phyloP scores from a whole-genome alignment of 148 eudicot genomes.

The Spergularia marina region DNA sequence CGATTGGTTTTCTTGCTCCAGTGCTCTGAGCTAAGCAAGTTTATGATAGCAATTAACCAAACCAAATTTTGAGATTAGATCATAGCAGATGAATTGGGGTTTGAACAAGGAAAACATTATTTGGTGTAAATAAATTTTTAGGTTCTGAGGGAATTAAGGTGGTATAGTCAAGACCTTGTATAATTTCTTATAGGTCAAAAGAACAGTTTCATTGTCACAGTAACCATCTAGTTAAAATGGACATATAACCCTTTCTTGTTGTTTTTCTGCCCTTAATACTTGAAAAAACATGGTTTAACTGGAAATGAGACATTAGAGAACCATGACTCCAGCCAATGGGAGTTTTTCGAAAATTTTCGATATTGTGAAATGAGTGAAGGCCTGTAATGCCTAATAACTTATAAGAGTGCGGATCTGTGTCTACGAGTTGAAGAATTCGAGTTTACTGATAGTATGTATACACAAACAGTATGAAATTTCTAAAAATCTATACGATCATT shows the following conservation, averaged over 20 bases:
- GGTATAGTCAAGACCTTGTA: slow-evolving; percentile 24
- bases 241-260: background rate
- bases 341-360: too few species aligned
- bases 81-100: slow-evolving; percentile 16
- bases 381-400: too few species aligned
- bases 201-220: slow-evolving; percentile 5
- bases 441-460: too few species aligned
- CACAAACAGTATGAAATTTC: too few species aligned
- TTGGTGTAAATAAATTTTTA: slow-evolving; percentile 34
- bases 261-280: too few species aligned
- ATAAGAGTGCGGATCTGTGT: too few species aligned
- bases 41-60: slow-evolving; percentile 23
- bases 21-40: background rate
- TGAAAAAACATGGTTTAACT: too few species aligned
- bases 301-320: too few species aligned
- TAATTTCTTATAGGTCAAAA: slow-evolving; percentile 26
- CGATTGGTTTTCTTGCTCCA: background rate
- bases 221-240: background rate
- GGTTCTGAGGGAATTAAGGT: slow-evolving; percentile 9
- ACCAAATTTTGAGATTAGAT: slow-evolving; percentile 30
- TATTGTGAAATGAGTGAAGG: too few species aligned
- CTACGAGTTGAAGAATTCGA: too few species aligned
- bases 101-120: slow-evolving; percentile 18
- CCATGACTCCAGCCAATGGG: too few species aligned
- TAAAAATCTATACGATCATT: too few species aligned